Percentiles rank a stretch among this genome's conserved stretches.
Evolutionary conservation across 768 basidiomycete genomes (phyloP).

Genomic region (Tephrocybe sp.): DNA sequence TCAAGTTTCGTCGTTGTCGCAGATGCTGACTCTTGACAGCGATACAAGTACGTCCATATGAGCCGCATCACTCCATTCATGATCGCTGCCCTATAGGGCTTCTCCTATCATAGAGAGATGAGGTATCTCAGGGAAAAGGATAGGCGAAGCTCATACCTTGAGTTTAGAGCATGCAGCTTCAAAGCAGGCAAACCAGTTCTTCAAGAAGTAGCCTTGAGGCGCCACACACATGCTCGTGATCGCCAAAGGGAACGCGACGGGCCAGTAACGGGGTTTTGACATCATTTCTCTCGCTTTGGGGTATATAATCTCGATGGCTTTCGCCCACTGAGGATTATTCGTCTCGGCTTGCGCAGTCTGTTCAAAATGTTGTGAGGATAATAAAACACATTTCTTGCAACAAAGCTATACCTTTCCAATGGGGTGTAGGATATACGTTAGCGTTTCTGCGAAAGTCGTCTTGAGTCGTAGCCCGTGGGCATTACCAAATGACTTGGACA

Average conservation of each 20-base stretch:
- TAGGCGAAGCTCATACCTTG: slow-evolving; percentile 54
- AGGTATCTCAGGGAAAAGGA: slow-evolving; percentile 1
- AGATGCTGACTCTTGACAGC: slow-evolving; percentile 83
- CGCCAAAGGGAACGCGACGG: slow-evolving; percentile 79
- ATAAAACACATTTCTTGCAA: neutral
- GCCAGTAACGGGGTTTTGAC: slow-evolving; percentile 88
- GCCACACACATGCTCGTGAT: slow-evolving; percentile 86
- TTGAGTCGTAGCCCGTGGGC: slow-evolving; percentile 85
- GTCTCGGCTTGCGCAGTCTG: slow-evolving; percentile 95
- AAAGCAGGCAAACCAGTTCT: slow-evolving; percentile 76
- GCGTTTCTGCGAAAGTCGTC: slow-evolving; percentile 79
- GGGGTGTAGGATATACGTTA: slow-evolving; percentile 77
- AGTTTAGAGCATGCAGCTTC: slow-evolving; percentile 74
- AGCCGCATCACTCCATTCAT: slow-evolving; percentile 84
- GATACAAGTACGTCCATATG: slow-evolving; percentile 94
- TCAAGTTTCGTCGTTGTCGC: slow-evolving; percentile 84
- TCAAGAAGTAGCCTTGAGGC: slow-evolving; percentile 80
- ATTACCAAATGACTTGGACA: slow-evolving; percentile 81
- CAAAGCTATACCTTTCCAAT: slow-evolving; percentile 71
- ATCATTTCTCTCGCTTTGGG: slow-evolving; percentile 85
- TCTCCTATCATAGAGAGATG: slow-evolving; percentile 59
- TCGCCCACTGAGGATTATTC: slow-evolving; percentile 93
- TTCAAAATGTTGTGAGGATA: slow-evolving; percentile 4
- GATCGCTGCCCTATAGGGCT: slow-evolving; percentile 62
- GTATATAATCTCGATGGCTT: slow-evolving; percentile 82